phyloP scores from a whole-genome alignment of 2,329 filamentous ascomycete genomes.

The Stachybotrys chlorohalonatus region DNA sequence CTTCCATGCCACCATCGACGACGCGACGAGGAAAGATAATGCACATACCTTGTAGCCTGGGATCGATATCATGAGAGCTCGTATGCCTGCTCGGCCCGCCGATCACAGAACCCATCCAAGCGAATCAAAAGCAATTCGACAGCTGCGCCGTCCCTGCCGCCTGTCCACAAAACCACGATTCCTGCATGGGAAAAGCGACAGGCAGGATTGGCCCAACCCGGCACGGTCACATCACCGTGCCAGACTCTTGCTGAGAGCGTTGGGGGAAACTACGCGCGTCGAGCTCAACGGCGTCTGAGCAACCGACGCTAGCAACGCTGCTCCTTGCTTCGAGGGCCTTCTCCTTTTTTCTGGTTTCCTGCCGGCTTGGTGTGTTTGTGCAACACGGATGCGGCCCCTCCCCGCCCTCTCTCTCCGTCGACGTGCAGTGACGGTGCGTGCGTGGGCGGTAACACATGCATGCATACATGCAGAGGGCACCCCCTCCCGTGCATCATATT shows the following conservation, averaged over 20 bases:
- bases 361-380: neutral
- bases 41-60: too few relatives aligned
- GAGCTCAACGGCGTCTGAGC: neutral
- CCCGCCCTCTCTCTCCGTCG: neutral
- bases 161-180: neutral
- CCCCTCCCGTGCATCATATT: too few relatives aligned
- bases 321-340: too few relatives aligned
- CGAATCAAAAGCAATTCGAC: neutral
- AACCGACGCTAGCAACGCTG: neutral
- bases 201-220: neutral
- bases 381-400: neutral
- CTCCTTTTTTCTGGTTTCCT: too few relatives aligned
- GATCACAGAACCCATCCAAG: neutral
- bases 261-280: neutral
- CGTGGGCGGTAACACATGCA: too few relatives aligned
- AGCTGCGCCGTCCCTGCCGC: neutral
- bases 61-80: neutral
- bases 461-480: too few relatives aligned
- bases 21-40: too few relatives aligned
- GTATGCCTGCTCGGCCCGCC: neutral
- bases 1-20: neutral
- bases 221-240: neutral
- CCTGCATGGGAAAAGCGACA: too few relatives aligned
- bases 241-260: neutral
- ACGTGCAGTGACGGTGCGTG: too few relatives aligned